Evolutionary conservation across 805 yeast genomes (phyloP).

Genomic region (Scheffersomyces lignosus): DNA sequence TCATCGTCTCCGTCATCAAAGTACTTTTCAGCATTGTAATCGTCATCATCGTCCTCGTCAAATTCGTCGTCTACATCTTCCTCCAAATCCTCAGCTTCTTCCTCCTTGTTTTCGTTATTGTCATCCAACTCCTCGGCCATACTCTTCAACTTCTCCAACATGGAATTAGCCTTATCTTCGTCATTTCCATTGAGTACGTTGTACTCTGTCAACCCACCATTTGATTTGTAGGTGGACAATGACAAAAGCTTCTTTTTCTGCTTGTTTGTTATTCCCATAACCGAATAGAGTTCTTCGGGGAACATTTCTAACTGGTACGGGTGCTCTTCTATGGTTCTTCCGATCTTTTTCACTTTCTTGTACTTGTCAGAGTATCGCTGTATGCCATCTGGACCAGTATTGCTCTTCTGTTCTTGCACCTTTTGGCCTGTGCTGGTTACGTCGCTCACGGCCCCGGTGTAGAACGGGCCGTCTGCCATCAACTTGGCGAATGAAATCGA

Average conservation of each 20-base stretch:
- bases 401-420: slow-evolving; percentile 18
- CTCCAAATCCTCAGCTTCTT: slow-evolving; percentile 37
- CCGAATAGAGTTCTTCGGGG: slow-evolving; percentile 74
- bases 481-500: slow-evolving; percentile 52
- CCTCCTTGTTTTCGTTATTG: slow-evolving; percentile 42
- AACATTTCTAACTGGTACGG: slow-evolving; percentile 71
- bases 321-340: slow-evolving; percentile 73
- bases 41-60: slow-evolving; percentile 72
- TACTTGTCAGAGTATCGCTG: slow-evolving; percentile 82
- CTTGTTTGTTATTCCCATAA: slow-evolving; percentile 62
- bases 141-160: slow-evolving; percentile 42
- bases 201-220: slow-evolving; percentile 36
- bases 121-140: slow-evolving; percentile 48
- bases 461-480: slow-evolving; percentile 67
- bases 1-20: slow-evolving; percentile 73
- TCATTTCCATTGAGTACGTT: slow-evolving; percentile 24
- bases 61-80: slow-evolving; percentile 68
- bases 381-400: slow-evolving; percentile 57
- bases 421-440: slow-evolving; percentile 14
- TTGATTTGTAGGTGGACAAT: slow-evolving; percentile 37
- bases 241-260: slow-evolving; percentile 50
- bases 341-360: slow-evolving; percentile 65
- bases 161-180: slow-evolving; percentile 36
- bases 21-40: slow-evolving; percentile 77
- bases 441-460: slow-evolving; percentile 52